Percentiles rank a stretch among this genome's conserved stretches.
Conservation (phyloP, 495 filamentous ascomycete species). For the Hypoxylon crocopeplum region DNA sequence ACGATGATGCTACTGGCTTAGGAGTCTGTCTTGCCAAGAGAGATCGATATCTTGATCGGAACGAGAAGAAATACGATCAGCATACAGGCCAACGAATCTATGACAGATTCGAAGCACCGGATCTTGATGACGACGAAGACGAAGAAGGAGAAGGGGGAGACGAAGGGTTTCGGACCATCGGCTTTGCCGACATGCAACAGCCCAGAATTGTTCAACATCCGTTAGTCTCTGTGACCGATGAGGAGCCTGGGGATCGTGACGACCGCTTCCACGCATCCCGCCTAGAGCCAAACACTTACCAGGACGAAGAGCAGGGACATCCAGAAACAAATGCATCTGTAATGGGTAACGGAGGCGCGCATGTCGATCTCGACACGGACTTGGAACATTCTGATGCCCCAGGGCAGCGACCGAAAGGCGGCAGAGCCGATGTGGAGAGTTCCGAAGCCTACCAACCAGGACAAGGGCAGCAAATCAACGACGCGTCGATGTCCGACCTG, state of each 20-base stretch:
- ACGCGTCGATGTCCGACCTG: slow-evolving; percentile 16
- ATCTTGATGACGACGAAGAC: slow-evolving; percentile 41
- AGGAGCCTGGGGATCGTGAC: slow-evolving; percentile 3
- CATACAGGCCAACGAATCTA: slow-evolving; percentile 52
- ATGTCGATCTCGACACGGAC: neutral
- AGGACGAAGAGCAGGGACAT: neutral
- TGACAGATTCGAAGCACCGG: slow-evolving; percentile 54
- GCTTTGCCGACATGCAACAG: slow-evolving; percentile 52
- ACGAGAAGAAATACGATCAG: slow-evolving; percentile 53
- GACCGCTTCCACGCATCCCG: neutral
- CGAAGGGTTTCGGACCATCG: slow-evolving; percentile 47
- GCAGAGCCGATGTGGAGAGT: neutral
- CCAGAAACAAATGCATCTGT: neutral
- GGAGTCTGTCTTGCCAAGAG: slow-evolving; percentile 72
- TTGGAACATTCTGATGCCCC: neutral
- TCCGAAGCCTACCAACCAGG: slow-evolving; percentile 12
- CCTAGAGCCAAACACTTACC: neutral
- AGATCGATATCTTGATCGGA: slow-evolving; percentile 63
- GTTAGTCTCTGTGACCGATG: slow-evolving; percentile 1
- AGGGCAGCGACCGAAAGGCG: slow-evolving; percentile 1
- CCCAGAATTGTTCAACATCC: slow-evolving; percentile 49
- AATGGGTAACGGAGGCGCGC: neutral
- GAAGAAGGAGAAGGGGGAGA: slow-evolving; percentile 49
- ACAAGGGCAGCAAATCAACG: slow-evolving; percentile 18
- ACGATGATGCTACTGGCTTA: slow-evolving; percentile 54